Conservation (phyloP, 352 stramenopile species). For the Paralagenidium karlingii region DNA sequence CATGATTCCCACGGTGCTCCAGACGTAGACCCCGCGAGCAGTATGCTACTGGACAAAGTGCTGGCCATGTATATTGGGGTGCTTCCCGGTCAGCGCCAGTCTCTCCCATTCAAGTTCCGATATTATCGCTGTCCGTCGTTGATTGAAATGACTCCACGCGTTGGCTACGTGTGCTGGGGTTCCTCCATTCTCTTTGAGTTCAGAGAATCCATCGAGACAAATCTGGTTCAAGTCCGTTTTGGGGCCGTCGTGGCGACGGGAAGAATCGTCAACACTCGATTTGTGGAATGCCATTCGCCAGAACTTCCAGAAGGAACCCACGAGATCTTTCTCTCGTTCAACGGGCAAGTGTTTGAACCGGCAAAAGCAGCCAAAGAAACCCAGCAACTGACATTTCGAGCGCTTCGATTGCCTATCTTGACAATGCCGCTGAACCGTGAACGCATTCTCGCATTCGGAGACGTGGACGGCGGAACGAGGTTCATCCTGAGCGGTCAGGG, state of each 20-base stretch:
- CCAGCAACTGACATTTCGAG: constrained; percentile 21
- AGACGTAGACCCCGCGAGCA: too few species aligned
- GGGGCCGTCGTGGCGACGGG: constrained; percentile 16
- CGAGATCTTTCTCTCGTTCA: constrained; percentile 40
- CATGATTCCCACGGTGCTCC: not conserved
- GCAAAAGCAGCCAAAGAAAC: constrained; percentile 2
- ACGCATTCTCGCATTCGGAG: constrained; percentile 32
- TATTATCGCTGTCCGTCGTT: constrained; percentile 40
- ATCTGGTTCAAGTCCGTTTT: constrained; percentile 52
- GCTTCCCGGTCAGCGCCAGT: constrained; percentile 27
- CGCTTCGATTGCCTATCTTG: constrained; percentile 44
- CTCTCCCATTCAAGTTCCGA: constrained; percentile 35
- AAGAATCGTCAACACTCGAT: constrained; percentile 18
- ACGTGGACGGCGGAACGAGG: constrained; percentile 24
- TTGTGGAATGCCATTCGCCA: constrained; percentile 54
- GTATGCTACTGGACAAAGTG: constrained; percentile 29
- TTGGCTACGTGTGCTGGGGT: constrained; percentile 49
- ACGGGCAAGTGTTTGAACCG: constrained; percentile 36
- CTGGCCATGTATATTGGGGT: constrained; percentile 47
- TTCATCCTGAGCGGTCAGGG: constrained; percentile 40
- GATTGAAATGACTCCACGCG: constrained; percentile 27
- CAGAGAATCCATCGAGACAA: constrained; percentile 29
- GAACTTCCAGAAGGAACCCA: constrained; percentile 28
- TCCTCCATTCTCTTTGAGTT: constrained; percentile 60
- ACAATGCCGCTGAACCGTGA: constrained; percentile 23